phyloP scores from a whole-genome alignment of 257 asterid genomes.

The Solanum okadae region DNA sequence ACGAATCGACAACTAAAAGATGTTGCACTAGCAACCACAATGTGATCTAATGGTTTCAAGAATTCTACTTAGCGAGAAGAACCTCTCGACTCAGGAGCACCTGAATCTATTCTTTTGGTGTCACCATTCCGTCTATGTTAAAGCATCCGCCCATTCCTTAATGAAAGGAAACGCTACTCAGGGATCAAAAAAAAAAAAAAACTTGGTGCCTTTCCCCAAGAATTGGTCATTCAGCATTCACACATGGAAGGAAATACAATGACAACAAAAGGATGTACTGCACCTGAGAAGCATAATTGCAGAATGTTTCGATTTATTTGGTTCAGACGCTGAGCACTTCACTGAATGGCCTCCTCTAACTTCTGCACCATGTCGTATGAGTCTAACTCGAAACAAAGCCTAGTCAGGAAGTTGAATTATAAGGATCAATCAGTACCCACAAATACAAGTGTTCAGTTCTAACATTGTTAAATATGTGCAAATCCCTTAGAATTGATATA shows the following conservation, averaged over 20 bases:
- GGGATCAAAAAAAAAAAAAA: not conserved
- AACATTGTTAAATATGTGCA: not conserved
- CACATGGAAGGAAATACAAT: not conserved
- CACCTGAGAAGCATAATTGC: slow-evolving; percentile 34
- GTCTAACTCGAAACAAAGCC: slow-evolving; percentile 62
- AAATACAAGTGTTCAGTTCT: not conserved
- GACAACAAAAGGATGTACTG: not conserved
- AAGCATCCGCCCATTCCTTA: not conserved
- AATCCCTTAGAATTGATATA: not conserved
- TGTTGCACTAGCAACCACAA: not conserved
- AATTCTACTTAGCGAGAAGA: not conserved
- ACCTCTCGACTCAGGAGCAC: not conserved
- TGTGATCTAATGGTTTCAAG: not conserved
- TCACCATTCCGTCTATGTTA: not conserved
- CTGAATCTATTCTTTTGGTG: not conserved
- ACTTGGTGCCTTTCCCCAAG: not conserved
- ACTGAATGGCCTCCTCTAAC: slow-evolving; percentile 14
- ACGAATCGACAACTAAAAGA: not conserved
- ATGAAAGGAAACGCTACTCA: not conserved
- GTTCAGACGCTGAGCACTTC: slow-evolving; percentile 16
- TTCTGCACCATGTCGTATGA: slow-evolving; percentile 54
- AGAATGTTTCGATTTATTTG: slow-evolving; percentile 21
- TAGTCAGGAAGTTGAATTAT: slow-evolving; percentile 5
- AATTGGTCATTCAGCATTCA: not conserved
- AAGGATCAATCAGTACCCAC: not conserved